Evolutionary conservation across 2,329 filamentous ascomycete species (phyloP).

Genomic region (Cladosporium sp.): DNA sequence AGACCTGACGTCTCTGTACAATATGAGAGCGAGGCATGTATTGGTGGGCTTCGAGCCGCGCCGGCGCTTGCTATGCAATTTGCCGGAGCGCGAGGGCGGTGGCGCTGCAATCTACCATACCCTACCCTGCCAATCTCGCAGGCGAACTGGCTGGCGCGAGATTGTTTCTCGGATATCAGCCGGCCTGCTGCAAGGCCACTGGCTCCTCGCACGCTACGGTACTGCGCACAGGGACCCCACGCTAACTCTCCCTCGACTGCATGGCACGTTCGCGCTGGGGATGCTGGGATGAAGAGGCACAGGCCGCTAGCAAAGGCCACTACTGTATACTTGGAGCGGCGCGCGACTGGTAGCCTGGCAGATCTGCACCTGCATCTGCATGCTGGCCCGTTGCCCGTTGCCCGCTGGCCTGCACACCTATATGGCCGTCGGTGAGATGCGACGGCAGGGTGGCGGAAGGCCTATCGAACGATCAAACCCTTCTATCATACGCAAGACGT

Average conservation of each 20-base stretch:
- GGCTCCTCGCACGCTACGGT: neutral
- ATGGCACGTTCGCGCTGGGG: conserved; percentile 1
- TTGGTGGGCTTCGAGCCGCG: conserved; percentile 15
- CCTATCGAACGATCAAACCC: conserved; percentile 12
- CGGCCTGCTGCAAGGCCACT: neutral
- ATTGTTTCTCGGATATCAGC: conserved; percentile 10
- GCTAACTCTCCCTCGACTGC: neutral
- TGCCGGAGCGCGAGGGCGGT: neutral
- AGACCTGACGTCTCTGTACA: neutral
- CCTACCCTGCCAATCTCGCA: neutral
- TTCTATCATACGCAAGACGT: conserved; percentile 17
- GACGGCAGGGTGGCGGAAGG: conserved; percentile 10
- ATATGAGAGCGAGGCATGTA: neutral
- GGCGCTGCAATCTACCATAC: conserved; percentile 3
- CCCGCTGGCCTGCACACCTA: conserved; percentile 3
- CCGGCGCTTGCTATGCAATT: conserved; percentile 3
- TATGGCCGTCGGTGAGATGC: conserved; percentile 18
- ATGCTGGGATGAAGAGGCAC: neutral
- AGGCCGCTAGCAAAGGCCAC: neutral
- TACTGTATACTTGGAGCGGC: neutral
- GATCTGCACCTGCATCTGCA: conserved; percentile 17
- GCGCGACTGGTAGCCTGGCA: conserved; percentile 1
- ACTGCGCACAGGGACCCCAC: neutral
- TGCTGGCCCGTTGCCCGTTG: conserved; percentile 6
- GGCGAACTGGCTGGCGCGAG: neutral